phyloP scores from a whole-genome alignment of 2,329 filamentous ascomycete species.

The Cercospora beticola region DNA sequence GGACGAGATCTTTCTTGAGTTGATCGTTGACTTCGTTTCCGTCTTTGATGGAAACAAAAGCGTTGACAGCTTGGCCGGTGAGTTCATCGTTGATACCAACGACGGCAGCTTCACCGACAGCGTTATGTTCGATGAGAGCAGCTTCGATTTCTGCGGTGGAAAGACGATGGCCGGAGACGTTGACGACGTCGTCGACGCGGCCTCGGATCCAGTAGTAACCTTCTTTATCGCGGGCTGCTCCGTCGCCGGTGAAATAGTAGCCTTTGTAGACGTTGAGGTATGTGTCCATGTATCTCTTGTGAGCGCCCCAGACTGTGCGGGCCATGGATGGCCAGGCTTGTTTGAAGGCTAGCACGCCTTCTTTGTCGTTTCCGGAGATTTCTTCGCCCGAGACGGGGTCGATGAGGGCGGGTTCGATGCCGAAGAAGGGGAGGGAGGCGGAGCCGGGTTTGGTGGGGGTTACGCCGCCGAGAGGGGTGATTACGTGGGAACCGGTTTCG shows the following conservation, averaged over 20 bases:
- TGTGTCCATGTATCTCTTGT: constrained; percentile 98
- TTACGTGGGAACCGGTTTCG: constrained; percentile 95
- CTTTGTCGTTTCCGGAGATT: constrained; percentile 91
- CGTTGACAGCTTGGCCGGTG: constrained; percentile 95
- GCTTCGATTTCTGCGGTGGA: constrained; percentile 98
- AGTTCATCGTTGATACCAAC: constrained; percentile 92
- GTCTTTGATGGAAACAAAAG: constrained; percentile 91
- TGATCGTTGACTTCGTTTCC: constrained; percentile 72
- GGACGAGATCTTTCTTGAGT: constrained; percentile 86
- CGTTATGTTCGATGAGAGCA: constrained; percentile 84
- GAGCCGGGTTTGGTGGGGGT: constrained; percentile 96
- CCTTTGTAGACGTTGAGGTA: constrained; percentile 97
- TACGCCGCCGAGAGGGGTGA: constrained; percentile 86
- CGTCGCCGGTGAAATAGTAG: constrained; percentile 95
- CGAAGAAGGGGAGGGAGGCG: constrained; percentile 95
- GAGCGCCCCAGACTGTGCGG: constrained; percentile 93
- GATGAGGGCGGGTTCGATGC: constrained; percentile 95
- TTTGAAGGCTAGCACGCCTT: constrained; percentile 96
- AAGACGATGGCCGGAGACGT: constrained; percentile 92
- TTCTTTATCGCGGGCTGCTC: constrained; percentile 92
- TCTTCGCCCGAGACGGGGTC: constrained; percentile 94
- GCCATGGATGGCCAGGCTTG: constrained; percentile 98
- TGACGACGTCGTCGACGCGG: constrained; percentile 97
- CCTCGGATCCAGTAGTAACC: constrained; percentile 99
- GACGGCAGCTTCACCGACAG: constrained; percentile 90